A percentile compares a stretch with the other conserved stretches of the same genome.
Conservation (phyloP, 208 protist species). For the Novymonas esmeraldas region DNA sequence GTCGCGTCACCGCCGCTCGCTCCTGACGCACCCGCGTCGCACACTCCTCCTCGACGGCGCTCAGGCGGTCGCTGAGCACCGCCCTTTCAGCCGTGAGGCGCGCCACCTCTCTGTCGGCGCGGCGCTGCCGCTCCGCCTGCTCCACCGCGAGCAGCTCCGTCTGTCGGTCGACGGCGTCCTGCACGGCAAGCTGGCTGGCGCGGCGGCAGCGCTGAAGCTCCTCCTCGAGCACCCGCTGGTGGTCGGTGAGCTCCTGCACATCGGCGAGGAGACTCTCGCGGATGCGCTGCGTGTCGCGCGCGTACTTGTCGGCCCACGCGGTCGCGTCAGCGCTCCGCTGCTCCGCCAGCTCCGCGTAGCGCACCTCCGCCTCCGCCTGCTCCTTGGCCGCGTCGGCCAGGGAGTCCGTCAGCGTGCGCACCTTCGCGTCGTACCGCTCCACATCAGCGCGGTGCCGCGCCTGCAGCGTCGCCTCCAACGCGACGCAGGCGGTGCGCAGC, state of each 20-base stretch:
- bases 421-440: conserved; percentile 11
- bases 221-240: conserved; percentile 18
- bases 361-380: not conserved
- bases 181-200: conserved; percentile 1
- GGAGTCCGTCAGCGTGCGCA: conserved; percentile 8
- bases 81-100: conserved; percentile 10
- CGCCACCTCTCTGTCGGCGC: conserved; percentile 3
- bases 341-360: conserved; percentile 8
- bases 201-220: conserved; percentile 9
- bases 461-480: conserved; percentile 18
- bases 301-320: conserved; percentile 5
- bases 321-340: conserved; percentile 5
- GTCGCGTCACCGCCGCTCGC: conserved; percentile 12
- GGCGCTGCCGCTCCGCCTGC: conserved; percentile 6
- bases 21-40: conserved; percentile 14
- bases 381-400: conserved; percentile 3
- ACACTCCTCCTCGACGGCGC: conserved; percentile 1
- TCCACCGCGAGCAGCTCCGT: conserved; percentile 16
- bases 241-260: conserved; percentile 14
- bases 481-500: conserved; percentile 9
- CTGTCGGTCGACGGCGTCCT: conserved; percentile 17
- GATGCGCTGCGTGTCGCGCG: conserved; percentile 14
- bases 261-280: conserved; percentile 18
- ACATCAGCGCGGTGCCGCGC: conserved; percentile 7
- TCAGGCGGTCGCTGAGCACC: conserved; percentile 15